phyloP scores from a whole-genome alignment of 179 eudicot species.

The Nepenthes alata region DNA sequence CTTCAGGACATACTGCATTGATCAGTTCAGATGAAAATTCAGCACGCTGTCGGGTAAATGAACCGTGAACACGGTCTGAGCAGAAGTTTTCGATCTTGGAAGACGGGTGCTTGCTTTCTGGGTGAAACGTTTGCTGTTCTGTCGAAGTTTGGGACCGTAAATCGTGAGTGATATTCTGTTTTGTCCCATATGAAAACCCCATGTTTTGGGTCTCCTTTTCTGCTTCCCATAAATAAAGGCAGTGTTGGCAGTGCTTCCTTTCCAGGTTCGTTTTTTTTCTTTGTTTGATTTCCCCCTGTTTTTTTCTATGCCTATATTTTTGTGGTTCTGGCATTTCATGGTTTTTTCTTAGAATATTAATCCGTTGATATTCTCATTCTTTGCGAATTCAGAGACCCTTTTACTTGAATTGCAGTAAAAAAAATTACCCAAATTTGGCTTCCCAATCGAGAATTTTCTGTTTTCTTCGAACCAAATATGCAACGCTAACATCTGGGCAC shows the following conservation, averaged over 20 bases:
- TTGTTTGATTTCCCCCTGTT: no score
- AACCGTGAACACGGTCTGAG: neutral
- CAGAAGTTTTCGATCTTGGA: neutral
- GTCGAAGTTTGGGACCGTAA: neutral
- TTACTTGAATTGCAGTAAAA: no score
- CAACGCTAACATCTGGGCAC: neutral
- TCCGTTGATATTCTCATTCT: no score
- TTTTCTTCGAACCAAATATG: neutral
- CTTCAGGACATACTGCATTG: conserved; percentile 15
- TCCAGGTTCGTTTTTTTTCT: no score
- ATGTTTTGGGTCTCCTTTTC: neutral
- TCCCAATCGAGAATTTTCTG: neutral
- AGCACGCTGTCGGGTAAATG: conserved; percentile 15
- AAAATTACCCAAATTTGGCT: neutral
- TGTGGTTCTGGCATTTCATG: no score
- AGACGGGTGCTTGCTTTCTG: neutral
- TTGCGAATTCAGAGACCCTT: no score
- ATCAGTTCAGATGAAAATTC: conserved; percentile 14
- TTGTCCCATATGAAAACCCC: neutral
- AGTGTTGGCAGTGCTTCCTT: no score
- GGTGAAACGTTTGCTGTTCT: neutral
- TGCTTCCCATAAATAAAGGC: neutral
- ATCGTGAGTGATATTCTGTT: neutral
- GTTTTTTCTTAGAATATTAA: no score
- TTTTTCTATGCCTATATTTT: no score